A percentile compares a stretch with the other conserved stretches of the same genome.
Conservation (phyloP, 352 stramenopile species). For the Pythium pectinolyticum region DNA sequence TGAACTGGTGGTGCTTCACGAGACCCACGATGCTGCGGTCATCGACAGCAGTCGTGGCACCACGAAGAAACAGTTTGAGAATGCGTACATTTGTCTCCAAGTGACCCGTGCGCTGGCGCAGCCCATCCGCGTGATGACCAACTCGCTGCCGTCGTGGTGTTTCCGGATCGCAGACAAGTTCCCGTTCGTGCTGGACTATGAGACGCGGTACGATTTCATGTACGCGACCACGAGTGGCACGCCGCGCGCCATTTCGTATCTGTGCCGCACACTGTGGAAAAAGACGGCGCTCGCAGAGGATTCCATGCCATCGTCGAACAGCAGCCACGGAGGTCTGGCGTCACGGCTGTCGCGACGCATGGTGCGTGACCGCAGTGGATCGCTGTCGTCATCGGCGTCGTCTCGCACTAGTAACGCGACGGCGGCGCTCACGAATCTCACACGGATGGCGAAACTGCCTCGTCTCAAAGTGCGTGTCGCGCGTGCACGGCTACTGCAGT, state of each 20-base stretch:
- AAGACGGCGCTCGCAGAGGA: constrained; percentile 51
- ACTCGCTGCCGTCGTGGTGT: constrained; percentile 58
- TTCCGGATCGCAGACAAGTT: constrained; percentile 55
- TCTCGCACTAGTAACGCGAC: constrained; percentile 23
- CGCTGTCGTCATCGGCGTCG: constrained; percentile 32
- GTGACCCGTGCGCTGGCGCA: constrained; percentile 56
- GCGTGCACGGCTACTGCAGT: constrained; percentile 57
- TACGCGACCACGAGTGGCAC: constrained; percentile 66
- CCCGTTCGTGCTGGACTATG: constrained; percentile 63
- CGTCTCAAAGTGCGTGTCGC: constrained; percentile 76
- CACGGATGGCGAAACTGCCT: constrained; percentile 71
- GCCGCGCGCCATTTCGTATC: constrained; percentile 67
- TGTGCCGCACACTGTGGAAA: constrained; percentile 70
- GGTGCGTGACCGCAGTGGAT: constrained; percentile 38
- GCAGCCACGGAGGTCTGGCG: not conserved
- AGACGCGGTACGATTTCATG: constrained; percentile 66
- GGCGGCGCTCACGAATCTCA: constrained; percentile 45
- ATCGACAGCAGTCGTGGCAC: no score
- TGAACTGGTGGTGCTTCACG: constrained; percentile 20
- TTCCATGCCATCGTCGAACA: constrained; percentile 13
- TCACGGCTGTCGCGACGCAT: constrained; percentile 29
- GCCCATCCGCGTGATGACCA: constrained; percentile 62
- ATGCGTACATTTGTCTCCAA: constrained; percentile 60
- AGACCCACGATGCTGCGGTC: not conserved
- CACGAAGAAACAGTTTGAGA: constrained; percentile 37